These are phyloP conservation scores for Aspergillus sp. DNA, from an alignment of 2,329 filamentous ascomycete species.

Conservation along the genomic window DNA sequence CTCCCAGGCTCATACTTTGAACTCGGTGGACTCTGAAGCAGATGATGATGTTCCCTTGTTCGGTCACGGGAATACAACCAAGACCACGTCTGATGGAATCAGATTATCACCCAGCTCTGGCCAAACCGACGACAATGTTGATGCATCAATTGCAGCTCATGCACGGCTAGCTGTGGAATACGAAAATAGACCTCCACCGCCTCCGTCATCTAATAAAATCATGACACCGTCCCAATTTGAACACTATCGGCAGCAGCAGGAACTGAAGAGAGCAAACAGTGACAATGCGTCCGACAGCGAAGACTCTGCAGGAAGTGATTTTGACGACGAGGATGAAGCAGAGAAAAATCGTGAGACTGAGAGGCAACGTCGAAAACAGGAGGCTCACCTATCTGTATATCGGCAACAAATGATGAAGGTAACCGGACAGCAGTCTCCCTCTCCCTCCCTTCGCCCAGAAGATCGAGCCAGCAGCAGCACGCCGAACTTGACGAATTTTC, in stretches of 20 bases:
- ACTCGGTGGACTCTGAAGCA: slow-evolving; percentile 20
- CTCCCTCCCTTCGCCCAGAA: slow-evolving; percentile 53
- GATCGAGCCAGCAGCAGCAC: slow-evolving; percentile 60
- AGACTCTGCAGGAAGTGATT: slow-evolving; percentile 61
- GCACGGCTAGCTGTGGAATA: slow-evolving; percentile 49
- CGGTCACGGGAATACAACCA: slow-evolving; percentile 18
- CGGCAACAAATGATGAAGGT: slow-evolving; percentile 97
- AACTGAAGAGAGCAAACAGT: slow-evolving; percentile 64
- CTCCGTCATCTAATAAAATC: slow-evolving; percentile 64
- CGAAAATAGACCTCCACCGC: slow-evolving; percentile 38
- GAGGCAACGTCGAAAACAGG: slow-evolving; percentile 80
- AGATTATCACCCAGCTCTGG: slow-evolving; percentile 16
- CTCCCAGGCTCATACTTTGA: slow-evolving; percentile 22
- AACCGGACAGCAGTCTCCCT: slow-evolving; percentile 67
- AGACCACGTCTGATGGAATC: slow-evolving; percentile 6
- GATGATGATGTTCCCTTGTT: slow-evolving; percentile 30
- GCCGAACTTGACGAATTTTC: slow-evolving; percentile 54
- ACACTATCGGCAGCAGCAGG: slow-evolving; percentile 66
- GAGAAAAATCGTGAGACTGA: slow-evolving; percentile 73
- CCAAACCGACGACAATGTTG: slow-evolving; percentile 17
- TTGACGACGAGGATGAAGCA: slow-evolving; percentile 75
- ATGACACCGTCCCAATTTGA: slow-evolving; percentile 92
- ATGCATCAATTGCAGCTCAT: slow-evolving; percentile 40
- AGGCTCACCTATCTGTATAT: slow-evolving; percentile 86
- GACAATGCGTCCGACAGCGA: slow-evolving; percentile 48